These are phyloP conservation scores for Kandelia obovata DNA, from an alignment of 345 rosid genomes.

Conservation along the genomic window DNA sequence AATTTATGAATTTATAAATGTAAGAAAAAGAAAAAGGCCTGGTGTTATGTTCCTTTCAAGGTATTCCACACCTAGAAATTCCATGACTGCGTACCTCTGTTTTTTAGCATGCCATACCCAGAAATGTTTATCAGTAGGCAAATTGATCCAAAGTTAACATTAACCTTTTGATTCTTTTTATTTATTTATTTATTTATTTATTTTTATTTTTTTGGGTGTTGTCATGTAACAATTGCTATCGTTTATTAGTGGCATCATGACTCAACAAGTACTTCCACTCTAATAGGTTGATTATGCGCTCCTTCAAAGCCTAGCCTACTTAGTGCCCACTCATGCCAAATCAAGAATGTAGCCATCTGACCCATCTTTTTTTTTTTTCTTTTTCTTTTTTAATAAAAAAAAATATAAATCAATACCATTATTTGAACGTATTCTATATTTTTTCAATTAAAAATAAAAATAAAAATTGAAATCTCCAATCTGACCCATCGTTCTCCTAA, in stretches of 20 bases:
- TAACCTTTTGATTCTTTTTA: background rate
- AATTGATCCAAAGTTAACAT: too few relatives aligned
- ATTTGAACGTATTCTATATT: too few relatives aligned
- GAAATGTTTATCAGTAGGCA: too few relatives aligned
- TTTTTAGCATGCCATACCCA: too few relatives aligned
- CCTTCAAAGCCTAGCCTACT: conserved; percentile 3
- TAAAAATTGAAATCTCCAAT: too few relatives aligned
- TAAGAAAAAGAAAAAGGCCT: background rate
- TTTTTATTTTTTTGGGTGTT: background rate
- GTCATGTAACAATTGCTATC: background rate
- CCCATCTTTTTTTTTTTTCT: too few relatives aligned
- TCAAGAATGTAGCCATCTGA: background rate
- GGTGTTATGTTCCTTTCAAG: conserved; percentile 15
- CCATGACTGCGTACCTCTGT: background rate
- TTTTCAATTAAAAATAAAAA: too few relatives aligned
- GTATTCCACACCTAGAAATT: conserved; percentile 10
- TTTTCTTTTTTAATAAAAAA: too few relatives aligned
- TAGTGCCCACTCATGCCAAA: conserved; percentile 8
- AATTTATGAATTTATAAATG: too few relatives aligned
- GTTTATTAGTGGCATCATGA: conserved; percentile 1
- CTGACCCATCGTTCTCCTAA: too few relatives aligned
- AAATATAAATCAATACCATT: too few relatives aligned
- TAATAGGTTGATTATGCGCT: conserved; percentile 10
- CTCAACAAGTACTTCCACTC: conserved; percentile 2
- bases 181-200: background rate